Evolutionary conservation across 163 green algal genomes (phyloP).

Genomic region (Prototheca stagnorum): DNA sequence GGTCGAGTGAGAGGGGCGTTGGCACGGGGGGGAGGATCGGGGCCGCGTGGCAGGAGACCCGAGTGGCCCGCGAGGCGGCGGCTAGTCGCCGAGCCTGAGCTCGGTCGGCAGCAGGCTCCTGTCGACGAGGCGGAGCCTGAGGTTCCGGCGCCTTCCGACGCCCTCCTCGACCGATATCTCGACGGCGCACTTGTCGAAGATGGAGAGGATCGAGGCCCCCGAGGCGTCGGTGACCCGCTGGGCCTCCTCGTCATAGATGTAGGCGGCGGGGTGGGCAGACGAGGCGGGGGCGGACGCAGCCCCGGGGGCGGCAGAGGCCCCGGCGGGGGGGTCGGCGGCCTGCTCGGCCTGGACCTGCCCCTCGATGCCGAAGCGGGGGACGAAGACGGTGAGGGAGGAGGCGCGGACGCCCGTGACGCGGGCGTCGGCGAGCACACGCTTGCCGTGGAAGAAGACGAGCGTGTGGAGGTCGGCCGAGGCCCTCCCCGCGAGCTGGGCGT

Average conservation of each 20-base stretch:
- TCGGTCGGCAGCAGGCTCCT: slow-evolving; percentile 12
- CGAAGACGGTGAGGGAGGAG: slow-evolving; percentile 90
- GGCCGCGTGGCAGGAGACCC: no score
- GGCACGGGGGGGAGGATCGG: no score
- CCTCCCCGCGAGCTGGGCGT: slow-evolving; percentile 80
- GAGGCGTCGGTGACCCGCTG: slow-evolving; percentile 14
- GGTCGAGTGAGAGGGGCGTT: no score
- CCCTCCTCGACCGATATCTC: slow-evolving; percentile 52
- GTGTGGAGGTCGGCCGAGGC: slow-evolving; percentile 89
- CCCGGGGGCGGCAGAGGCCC: no score
- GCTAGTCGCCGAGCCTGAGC: no score
- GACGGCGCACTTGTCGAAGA: slow-evolving; percentile 70
- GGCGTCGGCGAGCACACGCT: slow-evolving; percentile 39
- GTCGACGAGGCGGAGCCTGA: slow-evolving; percentile 45
- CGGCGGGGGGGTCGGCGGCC: not conserved
- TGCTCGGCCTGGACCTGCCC: slow-evolving; percentile 59
- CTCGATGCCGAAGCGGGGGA: slow-evolving; percentile 96
- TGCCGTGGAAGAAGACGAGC: slow-evolving; percentile 83
- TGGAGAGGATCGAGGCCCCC: slow-evolving; percentile 25
- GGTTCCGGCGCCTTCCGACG: slow-evolving; percentile 26
- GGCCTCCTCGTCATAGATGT: slow-evolving; percentile 19
- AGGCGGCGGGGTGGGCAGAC: not conserved
- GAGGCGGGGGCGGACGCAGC: no score
- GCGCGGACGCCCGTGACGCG: slow-evolving; percentile 52
- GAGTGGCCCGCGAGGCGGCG: no score